Evolutionary conservation across 495 filamentous ascomycete genomes (phyloP).

Genomic region (Aspergillus diversus): DNA sequence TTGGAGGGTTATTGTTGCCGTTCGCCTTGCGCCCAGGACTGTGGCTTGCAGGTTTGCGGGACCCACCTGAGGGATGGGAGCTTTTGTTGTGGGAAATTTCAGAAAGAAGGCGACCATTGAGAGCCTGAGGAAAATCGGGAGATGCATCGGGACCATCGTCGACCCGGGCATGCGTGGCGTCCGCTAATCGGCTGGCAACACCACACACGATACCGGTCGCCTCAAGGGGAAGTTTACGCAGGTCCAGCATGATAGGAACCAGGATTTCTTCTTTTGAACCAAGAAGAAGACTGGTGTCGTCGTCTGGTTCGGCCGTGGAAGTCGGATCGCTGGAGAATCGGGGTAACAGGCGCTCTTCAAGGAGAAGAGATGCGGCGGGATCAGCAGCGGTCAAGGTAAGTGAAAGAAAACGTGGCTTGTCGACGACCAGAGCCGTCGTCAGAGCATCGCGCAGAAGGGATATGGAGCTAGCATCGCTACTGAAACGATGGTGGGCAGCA

Average conservation of each 20-base stretch:
- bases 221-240: slow-evolving; percentile 79
- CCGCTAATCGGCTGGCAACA: slow-evolving; percentile 78
- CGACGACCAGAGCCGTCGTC: slow-evolving; percentile 57
- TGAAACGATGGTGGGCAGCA: slow-evolving; percentile 64
- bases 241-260: slow-evolving; percentile 87
- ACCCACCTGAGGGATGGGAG: slow-evolving; percentile 21
- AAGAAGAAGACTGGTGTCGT: slow-evolving; percentile 61
- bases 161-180: slow-evolving; percentile 40
- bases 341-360: slow-evolving; percentile 74
- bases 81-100: slow-evolving; percentile 22
- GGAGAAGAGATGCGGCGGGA: slow-evolving; percentile 73
- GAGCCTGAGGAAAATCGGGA: slow-evolving; percentile 19
- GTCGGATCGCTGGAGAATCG: slow-evolving; percentile 53
- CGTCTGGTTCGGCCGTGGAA: slow-evolving; percentile 47
- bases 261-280: slow-evolving; percentile 80
- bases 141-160: slow-evolving; percentile 20
- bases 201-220: slow-evolving; percentile 94
- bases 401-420: slow-evolving; percentile 78
- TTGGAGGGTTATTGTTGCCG: slow-evolving; percentile 21
- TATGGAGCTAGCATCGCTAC: slow-evolving; percentile 49
- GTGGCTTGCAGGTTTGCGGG: slow-evolving; percentile 19
- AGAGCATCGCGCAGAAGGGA: slow-evolving; percentile 50
- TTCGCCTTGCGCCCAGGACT: slow-evolving; percentile 18
- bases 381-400: slow-evolving; percentile 85
- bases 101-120: slow-evolving; percentile 15